Evolutionary conservation across 495 filamentous ascomycete genomes (phyloP), one percentile per base, ranked within the genome.

Genomic region (Chlorociboria aeruginascens): DNA sequence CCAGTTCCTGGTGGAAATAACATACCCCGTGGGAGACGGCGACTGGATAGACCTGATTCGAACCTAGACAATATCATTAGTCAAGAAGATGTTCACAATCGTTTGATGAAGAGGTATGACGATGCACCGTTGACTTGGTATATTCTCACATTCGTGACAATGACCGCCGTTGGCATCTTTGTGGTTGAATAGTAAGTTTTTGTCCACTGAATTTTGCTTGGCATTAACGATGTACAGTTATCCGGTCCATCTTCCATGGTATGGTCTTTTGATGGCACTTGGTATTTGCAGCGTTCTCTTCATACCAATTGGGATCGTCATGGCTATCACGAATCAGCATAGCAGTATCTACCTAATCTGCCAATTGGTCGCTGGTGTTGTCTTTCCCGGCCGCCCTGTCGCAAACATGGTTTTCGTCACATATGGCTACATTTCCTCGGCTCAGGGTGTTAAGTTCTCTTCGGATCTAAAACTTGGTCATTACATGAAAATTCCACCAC

Each of bases 401-500:
- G 84, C 86, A 32, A 89, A 93, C 55, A 90, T 90, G 77, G 85
- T 90, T 35, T 92, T 92, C 58, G 82, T 84, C 37, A 92, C 85
- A 7, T 89, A 90, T 54, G 84, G 85, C 29, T 82, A 85, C 62
- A 89, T 89, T 51, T 83, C 81, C 1, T 85, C 81, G 1, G 80
- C 82, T 6, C 85, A 94, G 64, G 87, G 87, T 32, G 74, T 94
- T 45, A 89, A 88, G 59, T 93, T 93, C 63, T 79, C 86, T 3
- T 77, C 85, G 14, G 87, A 94, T 59, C 71, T 92, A 46, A 94
- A 94, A 60, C 76, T 93, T 0, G 88, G 88, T 29, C 83, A 90
- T 59, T 93, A 94, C 61, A 90, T 93, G 85, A 93, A 94, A 63
- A 88, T 94, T 43, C 87, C 88, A 13, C 86, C 87, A 0, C 78